Evolutionary conservation across 83 land plant genomes (phyloP).

Genomic region (Larix sibirica): DNA sequence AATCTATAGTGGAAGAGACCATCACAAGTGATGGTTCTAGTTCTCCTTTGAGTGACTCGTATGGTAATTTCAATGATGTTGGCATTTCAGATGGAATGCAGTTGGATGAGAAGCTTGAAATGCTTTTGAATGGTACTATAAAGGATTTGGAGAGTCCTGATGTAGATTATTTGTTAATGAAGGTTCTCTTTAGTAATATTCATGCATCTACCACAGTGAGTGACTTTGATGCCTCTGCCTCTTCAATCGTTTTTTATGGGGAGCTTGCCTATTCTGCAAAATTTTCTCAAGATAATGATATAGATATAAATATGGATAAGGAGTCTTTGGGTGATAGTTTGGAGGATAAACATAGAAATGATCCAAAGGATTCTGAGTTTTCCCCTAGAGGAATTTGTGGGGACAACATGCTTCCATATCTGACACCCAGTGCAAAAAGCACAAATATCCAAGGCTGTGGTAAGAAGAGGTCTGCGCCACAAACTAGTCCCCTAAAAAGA

Average conservation of each 20-base stretch:
- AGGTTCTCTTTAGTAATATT: not conserved
- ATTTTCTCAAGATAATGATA: not conserved
- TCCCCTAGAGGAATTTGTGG: not conserved
- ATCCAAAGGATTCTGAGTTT: not conserved
- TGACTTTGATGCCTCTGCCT: not conserved
- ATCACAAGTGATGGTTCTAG: not conserved
- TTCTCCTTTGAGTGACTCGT: not conserved
- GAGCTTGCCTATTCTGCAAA: not conserved
- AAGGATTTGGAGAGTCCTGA: not conserved
- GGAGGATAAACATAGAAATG: not conserved
- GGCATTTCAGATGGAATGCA: not conserved
- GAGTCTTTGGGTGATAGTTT: not conserved
- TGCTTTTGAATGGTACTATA: not conserved
- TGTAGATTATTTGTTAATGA: no score
- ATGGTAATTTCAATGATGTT: not conserved
- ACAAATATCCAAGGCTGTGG: not conserved
- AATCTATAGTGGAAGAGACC: not conserved
- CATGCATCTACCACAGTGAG: not conserved
- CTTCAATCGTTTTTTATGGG: not conserved
- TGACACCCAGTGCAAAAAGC: not conserved
- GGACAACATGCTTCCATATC: not conserved
- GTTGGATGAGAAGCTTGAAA: not conserved
- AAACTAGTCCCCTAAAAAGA: not conserved
- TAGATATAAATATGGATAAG: not conserved
- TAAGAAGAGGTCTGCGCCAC: not conserved